Evolutionary conservation across 2,329 filamentous ascomycete genomes (phyloP).

Genomic region (Cryphonectria parasitica): DNA sequence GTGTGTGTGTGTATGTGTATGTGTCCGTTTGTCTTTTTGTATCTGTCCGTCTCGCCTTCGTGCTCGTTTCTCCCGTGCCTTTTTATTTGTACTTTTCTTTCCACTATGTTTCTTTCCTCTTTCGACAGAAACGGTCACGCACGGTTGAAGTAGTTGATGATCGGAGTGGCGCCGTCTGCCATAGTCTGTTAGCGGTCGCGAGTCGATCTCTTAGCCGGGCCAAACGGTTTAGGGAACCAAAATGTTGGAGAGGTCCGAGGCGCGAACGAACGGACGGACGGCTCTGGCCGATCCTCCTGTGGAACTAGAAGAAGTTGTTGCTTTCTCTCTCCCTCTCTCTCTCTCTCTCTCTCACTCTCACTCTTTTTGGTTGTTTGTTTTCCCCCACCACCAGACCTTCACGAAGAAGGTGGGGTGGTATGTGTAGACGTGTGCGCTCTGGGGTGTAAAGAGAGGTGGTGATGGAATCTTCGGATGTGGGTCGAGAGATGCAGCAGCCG

Average conservation of each 20-base stretch:
- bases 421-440: conserved; percentile 3
- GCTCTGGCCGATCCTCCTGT: background rate
- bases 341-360: background rate
- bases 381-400: conserved; percentile 26
- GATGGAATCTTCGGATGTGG: conserved; percentile 30
- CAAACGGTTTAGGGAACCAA: background rate
- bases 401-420: conserved; percentile 26
- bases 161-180: conserved; percentile 4
- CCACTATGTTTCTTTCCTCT: too few species aligned
- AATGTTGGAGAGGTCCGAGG: background rate
- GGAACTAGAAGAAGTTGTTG: background rate
- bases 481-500: conserved; percentile 18
- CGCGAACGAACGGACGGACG: background rate
- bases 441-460: conserved; percentile 15
- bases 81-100: too few species aligned
- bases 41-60: background rate
- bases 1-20: background rate
- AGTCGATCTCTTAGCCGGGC: background rate
- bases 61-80: background rate
- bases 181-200: conserved; percentile 8
- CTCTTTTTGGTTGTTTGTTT: background rate
- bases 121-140: background rate
- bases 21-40: background rate
- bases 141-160: background rate
- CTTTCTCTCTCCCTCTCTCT: background rate